Conservation (phyloP, 2,329 filamentous ascomycete species). For the Alternaria sp. region DNA sequence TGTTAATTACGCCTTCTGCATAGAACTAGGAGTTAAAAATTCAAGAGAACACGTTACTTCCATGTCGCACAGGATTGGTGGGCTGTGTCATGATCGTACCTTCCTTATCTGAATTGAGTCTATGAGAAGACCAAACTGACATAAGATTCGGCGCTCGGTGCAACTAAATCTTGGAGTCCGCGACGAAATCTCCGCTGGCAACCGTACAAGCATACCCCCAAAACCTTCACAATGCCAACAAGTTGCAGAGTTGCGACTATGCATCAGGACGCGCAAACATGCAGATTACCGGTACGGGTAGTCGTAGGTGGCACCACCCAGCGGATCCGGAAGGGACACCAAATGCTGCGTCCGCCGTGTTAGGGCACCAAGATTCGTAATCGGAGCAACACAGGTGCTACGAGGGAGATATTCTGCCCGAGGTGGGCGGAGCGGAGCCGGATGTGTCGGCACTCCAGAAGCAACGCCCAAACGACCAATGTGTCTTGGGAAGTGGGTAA, state of each 20-base stretch:
- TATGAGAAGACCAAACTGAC: neutral
- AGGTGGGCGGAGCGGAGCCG: constrained; percentile 5
- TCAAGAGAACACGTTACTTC: constrained; percentile 10
- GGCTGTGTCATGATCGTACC: neutral
- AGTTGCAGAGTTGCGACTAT: neutral
- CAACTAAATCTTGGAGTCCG: neutral
- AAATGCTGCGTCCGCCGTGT: neutral
- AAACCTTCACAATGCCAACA: neutral
- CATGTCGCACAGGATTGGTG: neutral
- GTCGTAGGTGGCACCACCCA: neutral
- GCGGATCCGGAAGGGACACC: neutral
- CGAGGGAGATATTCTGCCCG: constrained; percentile 2
- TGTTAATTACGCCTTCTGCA: constrained; percentile 11
- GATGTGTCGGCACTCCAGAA: constrained; percentile 8
- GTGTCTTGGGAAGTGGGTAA: neutral
- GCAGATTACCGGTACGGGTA: neutral
- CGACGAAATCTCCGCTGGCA: neutral
- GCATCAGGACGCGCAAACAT: neutral
- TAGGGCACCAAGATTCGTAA: neutral
- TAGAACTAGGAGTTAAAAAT: constrained; percentile 21
- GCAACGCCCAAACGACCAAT: constrained; percentile 1
- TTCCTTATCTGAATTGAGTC: neutral
- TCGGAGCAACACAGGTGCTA: neutral
- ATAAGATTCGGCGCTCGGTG: constrained; percentile 2
- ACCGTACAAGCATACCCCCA: neutral